Conservation (phyloP, 2,329 filamentous ascomycete species). For the Ophiostoma populinum region DNA sequence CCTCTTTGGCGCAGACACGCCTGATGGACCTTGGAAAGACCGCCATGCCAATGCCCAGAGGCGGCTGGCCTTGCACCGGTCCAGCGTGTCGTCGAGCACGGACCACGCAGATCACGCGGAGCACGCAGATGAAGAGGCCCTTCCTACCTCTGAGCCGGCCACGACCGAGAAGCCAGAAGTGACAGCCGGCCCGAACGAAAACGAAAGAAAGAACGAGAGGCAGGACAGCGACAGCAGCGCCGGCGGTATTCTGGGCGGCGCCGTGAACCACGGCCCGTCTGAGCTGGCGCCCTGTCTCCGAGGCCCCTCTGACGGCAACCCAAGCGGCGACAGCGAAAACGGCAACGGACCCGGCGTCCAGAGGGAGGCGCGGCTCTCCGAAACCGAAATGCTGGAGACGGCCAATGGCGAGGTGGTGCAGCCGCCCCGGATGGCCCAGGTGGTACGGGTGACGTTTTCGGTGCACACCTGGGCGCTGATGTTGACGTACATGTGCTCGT, state of each 20-base stretch:
- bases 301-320: neutral
- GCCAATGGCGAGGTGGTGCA: conserved; percentile 31
- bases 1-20: conserved; percentile 39
- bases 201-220: too few relatives aligned
- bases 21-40: conserved; percentile 66
- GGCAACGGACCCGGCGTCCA: neutral
- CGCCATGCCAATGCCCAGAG: conserved; percentile 41
- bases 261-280: too few relatives aligned
- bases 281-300: too few relatives aligned
- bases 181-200: too few relatives aligned
- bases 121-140: conserved; percentile 14
- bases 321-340: neutral
- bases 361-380: conserved; percentile 26
- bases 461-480: conserved; percentile 38
- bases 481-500: conserved; percentile 43
- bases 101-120: too few relatives aligned
- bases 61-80: conserved; percentile 31
- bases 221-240: too few relatives aligned
- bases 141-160: too few relatives aligned
- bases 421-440: conserved; percentile 37
- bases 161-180: neutral
- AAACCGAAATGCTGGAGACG: conserved; percentile 34
- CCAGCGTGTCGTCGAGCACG: too few relatives aligned
- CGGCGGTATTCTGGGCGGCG: too few relatives aligned
- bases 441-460: conserved; percentile 27